Percentiles rank a stretch among this genome's conserved stretches.
Evolutionary conservation across 805 yeast species (phyloP).

Genomic region (Saccharomycopsis synnaedendra): DNA sequence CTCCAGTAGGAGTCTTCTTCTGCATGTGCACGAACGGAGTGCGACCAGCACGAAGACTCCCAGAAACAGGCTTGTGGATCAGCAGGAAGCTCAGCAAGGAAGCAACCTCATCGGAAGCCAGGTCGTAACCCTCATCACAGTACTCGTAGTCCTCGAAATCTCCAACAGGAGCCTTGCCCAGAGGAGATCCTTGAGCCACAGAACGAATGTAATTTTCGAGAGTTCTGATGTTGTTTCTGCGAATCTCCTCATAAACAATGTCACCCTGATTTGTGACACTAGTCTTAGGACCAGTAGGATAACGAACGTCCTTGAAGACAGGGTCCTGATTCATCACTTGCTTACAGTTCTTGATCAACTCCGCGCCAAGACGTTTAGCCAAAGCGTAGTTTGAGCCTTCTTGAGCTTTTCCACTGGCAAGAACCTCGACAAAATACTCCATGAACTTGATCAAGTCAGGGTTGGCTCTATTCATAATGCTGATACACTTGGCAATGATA

Average conservation of each 20-base stretch:
- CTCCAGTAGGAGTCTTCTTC: conserved; percentile 57
- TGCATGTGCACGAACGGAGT: conserved; percentile 92
- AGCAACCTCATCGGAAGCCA: conserved; percentile 70
- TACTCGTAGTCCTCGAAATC: conserved; percentile 28
- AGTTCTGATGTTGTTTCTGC: conserved; percentile 86
- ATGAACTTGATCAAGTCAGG: conserved; percentile 89
- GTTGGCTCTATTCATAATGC: conserved; percentile 94
- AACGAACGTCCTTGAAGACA: conserved; percentile 88
- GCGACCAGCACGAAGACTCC: conserved; percentile 67
- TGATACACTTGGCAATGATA: conserved; percentile 90
- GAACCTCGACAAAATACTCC: conserved; percentile 66
- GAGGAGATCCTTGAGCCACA: conserved; percentile 92
- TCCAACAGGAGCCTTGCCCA: conserved; percentile 44
- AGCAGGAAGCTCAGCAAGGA: conserved; percentile 66
- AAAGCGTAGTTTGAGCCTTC: conserved; percentile 43
- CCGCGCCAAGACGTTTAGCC: conserved; percentile 84
- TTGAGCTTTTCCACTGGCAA: conserved; percentile 73
- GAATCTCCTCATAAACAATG: conserved; percentile 70
- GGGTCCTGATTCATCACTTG: conserved; percentile 75
- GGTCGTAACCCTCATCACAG: conserved; percentile 38
- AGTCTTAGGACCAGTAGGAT: conserved; percentile 94
- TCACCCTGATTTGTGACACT: conserved; percentile 81
- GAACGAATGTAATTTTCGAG: conserved; percentile 90
- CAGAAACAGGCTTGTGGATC: conserved; percentile 63
- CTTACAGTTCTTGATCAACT: conserved; percentile 89